phyloP scores from a whole-genome alignment of 2,329 filamentous ascomycete genomes.

The Acephala macrosclerotiorum region DNA sequence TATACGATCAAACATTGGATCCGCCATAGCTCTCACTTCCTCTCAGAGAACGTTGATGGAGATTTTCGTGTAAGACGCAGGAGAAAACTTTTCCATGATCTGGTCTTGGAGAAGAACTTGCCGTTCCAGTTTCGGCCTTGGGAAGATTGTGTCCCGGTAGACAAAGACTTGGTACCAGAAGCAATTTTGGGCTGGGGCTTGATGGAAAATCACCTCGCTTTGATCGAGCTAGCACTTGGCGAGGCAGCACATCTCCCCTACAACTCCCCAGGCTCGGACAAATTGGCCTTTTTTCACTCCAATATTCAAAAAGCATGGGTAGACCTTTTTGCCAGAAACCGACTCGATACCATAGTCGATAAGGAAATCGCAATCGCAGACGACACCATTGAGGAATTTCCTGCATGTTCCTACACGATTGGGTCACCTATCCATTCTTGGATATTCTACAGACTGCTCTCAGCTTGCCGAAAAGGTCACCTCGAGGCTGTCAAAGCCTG shows the following conservation, averaged over 20 bases:
- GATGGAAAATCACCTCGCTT: constrained; percentile 19
- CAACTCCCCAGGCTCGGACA: too few species aligned
- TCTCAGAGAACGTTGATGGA: background rate
- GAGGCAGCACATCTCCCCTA: too few species aligned
- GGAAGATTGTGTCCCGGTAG: background rate
- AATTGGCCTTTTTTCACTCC: too few species aligned
- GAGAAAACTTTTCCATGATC: constrained; percentile 5
- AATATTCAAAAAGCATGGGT: too few species aligned
- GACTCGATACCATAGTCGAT: too few species aligned
- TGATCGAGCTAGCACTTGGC: background rate
- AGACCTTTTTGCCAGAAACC: too few species aligned
- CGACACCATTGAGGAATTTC: background rate
- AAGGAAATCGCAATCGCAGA: too few species aligned
- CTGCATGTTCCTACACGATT: background rate
- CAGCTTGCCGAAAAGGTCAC: background rate
- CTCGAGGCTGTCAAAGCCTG: background rate
- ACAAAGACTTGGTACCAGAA: background rate
- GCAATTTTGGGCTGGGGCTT: constrained; percentile 24
- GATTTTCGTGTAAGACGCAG: background rate
- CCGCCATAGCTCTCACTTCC: constrained; percentile 12
- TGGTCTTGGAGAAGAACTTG: constrained; percentile 15
- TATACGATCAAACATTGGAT: constrained; percentile 23
- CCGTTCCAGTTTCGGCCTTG: constrained; percentile 24
- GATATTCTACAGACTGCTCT: background rate
- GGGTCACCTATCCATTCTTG: background rate